A percentile compares a stretch with the other conserved stretches of the same genome.
These are phyloP conservation scores for Venturia oleaginea DNA, from an alignment of 2,329 filamentous ascomycete genomes.

Conservation along the genomic window DNA sequence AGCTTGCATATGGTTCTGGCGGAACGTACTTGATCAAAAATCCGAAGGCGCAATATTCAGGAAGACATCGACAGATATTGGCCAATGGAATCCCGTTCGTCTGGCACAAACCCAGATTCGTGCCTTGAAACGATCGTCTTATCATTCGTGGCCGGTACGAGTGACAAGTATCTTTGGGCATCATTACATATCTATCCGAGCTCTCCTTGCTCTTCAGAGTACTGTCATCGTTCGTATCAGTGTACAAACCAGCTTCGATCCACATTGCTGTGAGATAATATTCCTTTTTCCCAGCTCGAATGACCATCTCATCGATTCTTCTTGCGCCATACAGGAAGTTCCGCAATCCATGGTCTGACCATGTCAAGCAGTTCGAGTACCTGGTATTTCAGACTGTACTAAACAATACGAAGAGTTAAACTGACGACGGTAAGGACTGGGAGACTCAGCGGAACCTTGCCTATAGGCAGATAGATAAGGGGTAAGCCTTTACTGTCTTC, in stretches of 20 bases:
- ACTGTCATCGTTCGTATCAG: background rate
- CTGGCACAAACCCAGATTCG: background rate
- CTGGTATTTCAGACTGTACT: background rate
- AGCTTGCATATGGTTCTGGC: background rate
- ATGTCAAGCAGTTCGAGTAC: constrained; percentile 15
- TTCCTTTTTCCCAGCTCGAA: background rate
- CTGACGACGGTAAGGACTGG: constrained; percentile 15
- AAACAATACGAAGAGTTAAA: background rate
- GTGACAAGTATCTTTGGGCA: background rate
- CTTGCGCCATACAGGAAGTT: constrained; percentile 11
- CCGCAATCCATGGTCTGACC: constrained; percentile 12
- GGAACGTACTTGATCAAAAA: background rate
- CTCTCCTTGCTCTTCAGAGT: background rate
- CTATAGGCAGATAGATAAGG: constrained; percentile 16
- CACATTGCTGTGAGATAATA: background rate
- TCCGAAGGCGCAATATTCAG: background rate
- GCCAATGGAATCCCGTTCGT: background rate
- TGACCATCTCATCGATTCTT: constrained; percentile 12
- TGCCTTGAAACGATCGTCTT: background rate
- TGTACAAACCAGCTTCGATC: background rate
- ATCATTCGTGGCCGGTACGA: background rate
- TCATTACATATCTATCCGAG: background rate
- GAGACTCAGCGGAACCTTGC: constrained; percentile 14
- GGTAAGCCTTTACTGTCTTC: background rate
- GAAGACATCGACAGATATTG: background rate